Evolutionary conservation across 768 basidiomycete species (phyloP).

Genomic region (Podaxis sp.): DNA sequence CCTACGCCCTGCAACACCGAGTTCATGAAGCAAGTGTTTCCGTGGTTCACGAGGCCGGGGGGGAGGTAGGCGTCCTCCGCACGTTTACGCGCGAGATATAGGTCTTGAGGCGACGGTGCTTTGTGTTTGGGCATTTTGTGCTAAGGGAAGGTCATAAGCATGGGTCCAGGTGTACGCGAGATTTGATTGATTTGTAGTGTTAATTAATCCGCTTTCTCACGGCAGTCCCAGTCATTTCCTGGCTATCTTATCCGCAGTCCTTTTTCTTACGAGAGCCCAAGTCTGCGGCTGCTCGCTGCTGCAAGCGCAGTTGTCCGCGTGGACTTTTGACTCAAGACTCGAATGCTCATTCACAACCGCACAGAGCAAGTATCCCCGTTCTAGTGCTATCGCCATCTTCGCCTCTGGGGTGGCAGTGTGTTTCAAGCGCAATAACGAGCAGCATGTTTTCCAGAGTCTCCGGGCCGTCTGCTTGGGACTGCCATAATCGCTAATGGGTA

Average conservation of each 20-base stretch:
- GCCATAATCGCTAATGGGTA: too few relatives aligned
- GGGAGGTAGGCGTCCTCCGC: constrained; percentile 68
- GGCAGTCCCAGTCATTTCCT: background rate
- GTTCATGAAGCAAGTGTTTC: constrained; percentile 94
- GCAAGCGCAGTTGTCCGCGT: background rate
- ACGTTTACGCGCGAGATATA: constrained; percentile 51
- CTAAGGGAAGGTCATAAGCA: background rate
- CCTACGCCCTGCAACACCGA: constrained; percentile 85
- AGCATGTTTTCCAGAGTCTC: background rate
- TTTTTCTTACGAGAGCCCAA: background rate
- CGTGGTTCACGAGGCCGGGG: constrained; percentile 49
- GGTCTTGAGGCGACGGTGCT: constrained; percentile 56
- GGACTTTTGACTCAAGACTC: background rate
- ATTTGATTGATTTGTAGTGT: background rate
- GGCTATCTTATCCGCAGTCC: background rate
- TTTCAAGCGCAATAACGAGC: background rate
- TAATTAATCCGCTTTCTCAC: background rate
- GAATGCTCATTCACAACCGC: background rate
- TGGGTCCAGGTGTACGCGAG: background rate
- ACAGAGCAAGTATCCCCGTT: background rate
- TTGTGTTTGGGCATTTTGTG: constrained; percentile 49
- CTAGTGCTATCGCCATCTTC: background rate
- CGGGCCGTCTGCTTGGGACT: too few relatives aligned
- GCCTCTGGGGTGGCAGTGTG: background rate
- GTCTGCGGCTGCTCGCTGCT: background rate